Percentiles rank a stretch among this genome's conserved stretches.
Conservation (phyloP, 2,329 filamentous ascomycete species). For the Juglanconis oblonga region DNA sequence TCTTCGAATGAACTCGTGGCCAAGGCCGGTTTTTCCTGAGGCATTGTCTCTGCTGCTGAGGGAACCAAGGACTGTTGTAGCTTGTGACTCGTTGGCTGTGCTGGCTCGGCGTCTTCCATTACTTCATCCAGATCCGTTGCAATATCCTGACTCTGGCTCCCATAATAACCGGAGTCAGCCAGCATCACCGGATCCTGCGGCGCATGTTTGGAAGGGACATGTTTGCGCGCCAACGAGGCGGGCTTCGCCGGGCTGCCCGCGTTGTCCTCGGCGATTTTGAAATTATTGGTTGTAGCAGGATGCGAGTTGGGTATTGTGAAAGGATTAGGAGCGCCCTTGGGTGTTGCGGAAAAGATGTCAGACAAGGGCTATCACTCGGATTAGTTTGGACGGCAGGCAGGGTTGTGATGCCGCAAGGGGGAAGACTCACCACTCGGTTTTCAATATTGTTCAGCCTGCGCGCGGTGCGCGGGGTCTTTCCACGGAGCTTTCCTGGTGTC, state of each 20-base stretch:
- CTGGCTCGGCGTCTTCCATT: slow-evolving; percentile 1
- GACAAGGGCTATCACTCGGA: slow-evolving; percentile 51
- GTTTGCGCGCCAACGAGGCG: slow-evolving; percentile 25
- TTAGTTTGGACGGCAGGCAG: slow-evolving; percentile 24
- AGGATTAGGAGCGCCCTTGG: slow-evolving; percentile 52
- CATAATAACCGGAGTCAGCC: slow-evolving; percentile 70
- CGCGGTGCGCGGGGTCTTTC: slow-evolving; percentile 73
- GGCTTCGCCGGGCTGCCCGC: slow-evolving; percentile 32
- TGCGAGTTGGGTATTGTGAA: slow-evolving; percentile 46
- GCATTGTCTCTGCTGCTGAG: slow-evolving; percentile 11
- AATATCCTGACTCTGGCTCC: slow-evolving; percentile 56
- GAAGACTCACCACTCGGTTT: slow-evolving; percentile 57
- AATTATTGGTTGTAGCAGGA: slow-evolving; percentile 53
- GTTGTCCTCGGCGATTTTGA: slow-evolving; percentile 57
- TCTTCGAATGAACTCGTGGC: slow-evolving; percentile 33
- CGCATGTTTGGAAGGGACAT: slow-evolving; percentile 33
- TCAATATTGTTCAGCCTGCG: slow-evolving; percentile 59
- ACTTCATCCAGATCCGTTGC: slow-evolving; percentile 32
- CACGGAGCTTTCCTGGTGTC: slow-evolving; percentile 78
- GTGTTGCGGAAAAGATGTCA: slow-evolving; percentile 55
- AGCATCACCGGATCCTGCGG: slow-evolving; percentile 30
- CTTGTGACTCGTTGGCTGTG: slow-evolving; percentile 7
- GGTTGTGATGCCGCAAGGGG: neutral
- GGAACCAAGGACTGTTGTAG: slow-evolving; percentile 7
- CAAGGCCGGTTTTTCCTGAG: slow-evolving; percentile 22